These are phyloP conservation scores for Protomyces inouyei DNA, from an alignment of 1,139 yeast species.

Conservation along the genomic window DNA sequence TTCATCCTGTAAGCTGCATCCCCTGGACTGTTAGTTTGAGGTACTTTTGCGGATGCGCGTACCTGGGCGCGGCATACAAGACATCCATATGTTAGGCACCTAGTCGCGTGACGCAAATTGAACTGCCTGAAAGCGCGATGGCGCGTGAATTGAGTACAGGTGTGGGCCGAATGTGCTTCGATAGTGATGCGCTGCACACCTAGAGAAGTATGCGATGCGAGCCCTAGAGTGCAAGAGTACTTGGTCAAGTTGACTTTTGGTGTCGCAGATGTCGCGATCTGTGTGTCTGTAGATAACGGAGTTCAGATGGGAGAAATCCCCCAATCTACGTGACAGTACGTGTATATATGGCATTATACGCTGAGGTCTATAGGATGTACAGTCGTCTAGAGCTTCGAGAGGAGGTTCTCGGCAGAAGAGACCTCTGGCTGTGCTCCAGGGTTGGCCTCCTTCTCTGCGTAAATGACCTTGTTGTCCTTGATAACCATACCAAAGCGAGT, in stretches of 20 bases:
- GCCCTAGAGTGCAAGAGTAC: too few species aligned
- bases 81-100: not conserved
- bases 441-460: conserved; percentile 60
- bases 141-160: too few species aligned
- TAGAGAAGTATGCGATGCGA: too few species aligned
- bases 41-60: not conserved
- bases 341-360: not conserved
- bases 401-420: conserved; percentile 13
- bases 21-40: not conserved
- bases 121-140: too few species aligned
- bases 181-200: too few species aligned
- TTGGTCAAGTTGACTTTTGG: too few species aligned
- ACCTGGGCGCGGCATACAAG: not conserved
- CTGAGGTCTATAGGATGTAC: not conserved
- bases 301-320: not conserved
- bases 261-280: too few species aligned
- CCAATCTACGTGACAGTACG: too few species aligned
- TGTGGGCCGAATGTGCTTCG: too few species aligned
- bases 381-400: conserved; percentile 2
- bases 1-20: conserved; percentile 12
- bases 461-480: conserved; percentile 58
- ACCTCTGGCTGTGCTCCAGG: conserved; percentile 41
- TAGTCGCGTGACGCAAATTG: not conserved
- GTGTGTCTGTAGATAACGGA: not conserved
- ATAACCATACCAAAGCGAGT: conserved; percentile 68